These are phyloP conservation scores for Backusella parvicylindrica DNA, from an alignment of 192 early-diverging fungal genomes.

Conservation along the genomic window DNA sequence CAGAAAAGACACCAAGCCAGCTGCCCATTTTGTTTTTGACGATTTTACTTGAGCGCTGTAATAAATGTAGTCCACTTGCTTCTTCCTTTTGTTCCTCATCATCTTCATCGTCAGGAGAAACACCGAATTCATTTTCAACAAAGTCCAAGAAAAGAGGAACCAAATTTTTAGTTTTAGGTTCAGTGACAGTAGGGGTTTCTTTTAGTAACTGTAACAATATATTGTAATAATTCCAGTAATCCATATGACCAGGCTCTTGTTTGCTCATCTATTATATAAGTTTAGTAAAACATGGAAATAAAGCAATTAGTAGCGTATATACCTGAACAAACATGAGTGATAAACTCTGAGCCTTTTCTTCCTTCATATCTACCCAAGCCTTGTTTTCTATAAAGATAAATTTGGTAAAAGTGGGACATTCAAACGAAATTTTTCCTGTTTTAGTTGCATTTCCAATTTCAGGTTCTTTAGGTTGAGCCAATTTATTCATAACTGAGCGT, in stretches of 20 bases:
- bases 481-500: conserved; percentile 24
- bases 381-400: conserved; percentile 30
- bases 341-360: conserved; percentile 27
- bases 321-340: conserved; percentile 44
- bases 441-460: conserved; percentile 27
- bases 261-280: conserved; percentile 7
- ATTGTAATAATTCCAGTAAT: conserved; percentile 68
- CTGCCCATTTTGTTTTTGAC: conserved; percentile 30
- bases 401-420: conserved; percentile 47
- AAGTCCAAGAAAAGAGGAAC: conserved; percentile 65
- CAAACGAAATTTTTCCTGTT: conserved; percentile 46
- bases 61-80: conserved; percentile 11
- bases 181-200: conserved; percentile 57
- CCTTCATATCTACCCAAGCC: conserved; percentile 30
- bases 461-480: conserved; percentile 20
- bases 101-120: conserved; percentile 37
- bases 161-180: conserved; percentile 58
- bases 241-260: conserved; percentile 41
- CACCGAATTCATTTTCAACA: conserved; percentile 47
- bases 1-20: conserved; percentile 64
- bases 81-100: conserved; percentile 12
- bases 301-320: background rate
- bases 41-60: conserved; percentile 12
- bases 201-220: conserved; percentile 58
- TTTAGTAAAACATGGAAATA: background rate